Percentiles rank a stretch among this genome's conserved stretches.
Conservation (phyloP, 1,139 yeast genomes). For the Sugiyamaella novakii region DNA sequence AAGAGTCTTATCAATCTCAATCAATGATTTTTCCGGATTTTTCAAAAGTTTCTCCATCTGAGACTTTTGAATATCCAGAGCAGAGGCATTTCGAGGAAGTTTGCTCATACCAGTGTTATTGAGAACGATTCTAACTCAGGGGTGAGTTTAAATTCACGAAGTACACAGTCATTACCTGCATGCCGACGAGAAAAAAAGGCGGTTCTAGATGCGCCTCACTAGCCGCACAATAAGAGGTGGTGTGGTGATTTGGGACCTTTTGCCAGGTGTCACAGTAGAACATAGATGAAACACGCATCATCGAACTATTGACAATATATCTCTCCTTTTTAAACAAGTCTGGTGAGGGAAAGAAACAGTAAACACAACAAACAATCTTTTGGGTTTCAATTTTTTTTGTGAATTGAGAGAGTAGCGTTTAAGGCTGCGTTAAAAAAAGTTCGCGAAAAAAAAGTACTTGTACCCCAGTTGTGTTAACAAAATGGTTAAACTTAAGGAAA, state of each 20-base stretch:
- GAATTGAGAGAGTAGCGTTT: too few relatives aligned
- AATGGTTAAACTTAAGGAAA: constrained; percentile 86
- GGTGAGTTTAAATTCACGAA: background rate
- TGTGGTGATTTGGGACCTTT: background rate
- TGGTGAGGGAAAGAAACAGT: background rate
- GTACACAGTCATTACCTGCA: background rate
- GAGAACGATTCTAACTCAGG: background rate
- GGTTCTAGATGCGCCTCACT: background rate
- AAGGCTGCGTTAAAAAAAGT: too few relatives aligned
- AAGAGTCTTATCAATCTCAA: too few relatives aligned
- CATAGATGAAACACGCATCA: too few relatives aligned
- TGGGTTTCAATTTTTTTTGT: too few relatives aligned
- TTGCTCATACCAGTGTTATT: too few relatives aligned
- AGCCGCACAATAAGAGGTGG: constrained; percentile 2
- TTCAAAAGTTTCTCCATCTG: constrained; percentile 31
- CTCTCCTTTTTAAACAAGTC: too few relatives aligned
- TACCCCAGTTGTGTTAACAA: too few relatives aligned
- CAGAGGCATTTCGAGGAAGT: constrained; percentile 9
- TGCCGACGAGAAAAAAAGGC: background rate
- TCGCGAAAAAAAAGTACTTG: too few relatives aligned
- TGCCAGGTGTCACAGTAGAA: background rate
- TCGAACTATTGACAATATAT: too few relatives aligned
- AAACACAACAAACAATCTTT: too few relatives aligned
- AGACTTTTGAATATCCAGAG: constrained; percentile 34
- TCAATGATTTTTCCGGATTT: constrained; percentile 28